Evolutionary conservation across 805 yeast species (phyloP), one percentile per base, ranked within the genome.

Genomic region (Lipomyces orientalis): DNA sequence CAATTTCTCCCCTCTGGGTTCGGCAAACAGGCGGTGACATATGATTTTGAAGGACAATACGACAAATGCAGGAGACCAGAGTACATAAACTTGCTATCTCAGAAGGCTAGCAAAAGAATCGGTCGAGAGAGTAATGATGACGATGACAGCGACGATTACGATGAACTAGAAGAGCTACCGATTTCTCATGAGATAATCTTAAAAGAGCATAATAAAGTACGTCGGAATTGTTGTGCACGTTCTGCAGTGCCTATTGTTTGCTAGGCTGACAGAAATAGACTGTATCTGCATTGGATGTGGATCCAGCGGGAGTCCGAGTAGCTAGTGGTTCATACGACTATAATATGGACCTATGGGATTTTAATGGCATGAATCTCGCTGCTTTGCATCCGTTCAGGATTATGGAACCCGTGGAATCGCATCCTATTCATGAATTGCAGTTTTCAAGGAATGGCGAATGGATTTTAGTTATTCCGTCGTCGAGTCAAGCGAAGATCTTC

Each of bases 151-250:
- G 76, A 72, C 43, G 76, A 70, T 9, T 75, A 71, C 7, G 80
- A 76, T 35, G 81, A 75, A 25, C 71, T 74, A 1, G 75, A 71
- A 3, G 71, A 72, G 5, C 60, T 79, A n/a, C 84, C 84, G 7
- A 72, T 77, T 2, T 71, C 81, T 0, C 83, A 82, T 61, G 72
- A 76, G 31, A 62, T 78, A 46, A 33, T 65, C 10, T 60, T 80
- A 12, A 52, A 64, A 8, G 68, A 64, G 10, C 76, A 73, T 25
- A 60, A 39, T 34, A 75, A 73, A 64, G 68, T 62, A 4, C 60
- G 79, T n/a, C 29, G 29, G 29, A 1, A 25, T 69, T 74, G 73
- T 0, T 37, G 31, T 22, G n/a, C 19, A n/a, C 16, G 14, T 37
- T 37, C 16, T 34, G 4, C 34, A 2, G 64, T 5, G 25, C 8